Evolutionary conservation across 495 filamentous ascomycete species (phyloP).

Genomic region (Neurospora pannonica): DNA sequence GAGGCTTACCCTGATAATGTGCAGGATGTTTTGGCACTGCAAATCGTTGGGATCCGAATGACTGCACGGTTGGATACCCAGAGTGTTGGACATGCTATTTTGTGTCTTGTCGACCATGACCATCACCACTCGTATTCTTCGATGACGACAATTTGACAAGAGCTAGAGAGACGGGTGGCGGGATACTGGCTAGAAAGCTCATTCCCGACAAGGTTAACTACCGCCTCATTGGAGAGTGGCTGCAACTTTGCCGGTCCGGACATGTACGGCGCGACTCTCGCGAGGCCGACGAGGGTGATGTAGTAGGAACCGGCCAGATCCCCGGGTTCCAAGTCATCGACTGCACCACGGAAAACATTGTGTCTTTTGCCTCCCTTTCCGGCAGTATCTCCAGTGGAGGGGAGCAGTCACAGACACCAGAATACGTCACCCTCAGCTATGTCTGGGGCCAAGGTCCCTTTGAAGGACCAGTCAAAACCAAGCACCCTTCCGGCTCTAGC

Average conservation of each 20-base stretch:
- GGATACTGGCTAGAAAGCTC: background rate
- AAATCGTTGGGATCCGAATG: background rate
- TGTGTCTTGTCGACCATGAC: background rate
- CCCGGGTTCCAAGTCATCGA: background rate
- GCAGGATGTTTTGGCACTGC: background rate
- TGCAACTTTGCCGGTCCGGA: background rate
- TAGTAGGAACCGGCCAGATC: background rate
- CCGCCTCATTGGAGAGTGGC: background rate
- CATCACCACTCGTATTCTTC: background rate
- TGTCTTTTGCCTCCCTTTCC: background rate
- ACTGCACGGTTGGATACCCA: background rate
- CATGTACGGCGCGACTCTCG: background rate
- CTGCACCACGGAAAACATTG: constrained; percentile 1
- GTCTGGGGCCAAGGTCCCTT: background rate
- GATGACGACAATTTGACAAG: background rate
- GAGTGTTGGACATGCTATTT: background rate
- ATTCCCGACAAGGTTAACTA: background rate
- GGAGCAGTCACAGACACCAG: background rate
- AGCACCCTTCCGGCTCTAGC: background rate
- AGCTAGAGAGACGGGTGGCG: background rate
- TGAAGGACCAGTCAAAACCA: background rate
- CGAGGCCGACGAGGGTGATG: background rate
- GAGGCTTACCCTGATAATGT: too few species aligned
- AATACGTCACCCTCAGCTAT: background rate
- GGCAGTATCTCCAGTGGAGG: background rate